Evolutionary conservation across 768 basidiomycete species (phyloP), one percentile per base, ranked within the genome.

Genomic region (Leucosporidium creatinivorum): DNA sequence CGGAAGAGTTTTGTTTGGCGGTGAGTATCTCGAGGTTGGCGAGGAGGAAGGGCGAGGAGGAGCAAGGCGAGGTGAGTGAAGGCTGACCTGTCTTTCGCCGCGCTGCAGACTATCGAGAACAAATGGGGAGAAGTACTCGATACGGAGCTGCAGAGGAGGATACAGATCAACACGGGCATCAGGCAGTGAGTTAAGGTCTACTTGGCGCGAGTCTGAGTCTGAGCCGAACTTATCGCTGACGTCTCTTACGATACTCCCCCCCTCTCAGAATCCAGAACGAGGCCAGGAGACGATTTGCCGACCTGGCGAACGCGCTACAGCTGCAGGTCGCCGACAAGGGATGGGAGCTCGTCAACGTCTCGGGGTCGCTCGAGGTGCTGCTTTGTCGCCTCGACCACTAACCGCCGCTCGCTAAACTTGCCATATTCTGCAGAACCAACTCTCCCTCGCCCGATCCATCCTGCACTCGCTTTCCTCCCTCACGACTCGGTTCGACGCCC

Each of bases 121-220:
- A 44, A 44, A 13, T 44, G 39, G 39, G 39, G 39, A 10, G 39
- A 44, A 13, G 13, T 26, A 15, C n/a, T 26, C 6, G 30, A 17
- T 26, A 26, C 25, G 2, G 33, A 28, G 44, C 26, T 59, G 86
- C 85, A 5, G 96, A 99, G 77, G 88, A 87, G 1, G 83, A 80
- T 55, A 66, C 82, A 85, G 8, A 93, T 97, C 76, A 96, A 93
- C 79, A 89, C 89, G 10, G 84, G 89, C 72, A 93, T 97, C 70
- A 82, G 91, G 80, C 84, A 88, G 91, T 92, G 77, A 73, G 89
- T 79, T 26, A n/a, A n/a, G n/a, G 0, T 19, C 1, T 13, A 15
- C 28, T 49, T 39, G 33, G 33, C n/a, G n/a, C n/a, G n/a, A n/a
- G n/a, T n/a, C 13, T n/a, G 58, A 31, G 48, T 23, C 28, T 61